These are phyloP conservation scores for Leccinum pachyderme DNA, from an alignment of 1,284 basidiomycete genomes.

Conservation along the genomic window DNA sequence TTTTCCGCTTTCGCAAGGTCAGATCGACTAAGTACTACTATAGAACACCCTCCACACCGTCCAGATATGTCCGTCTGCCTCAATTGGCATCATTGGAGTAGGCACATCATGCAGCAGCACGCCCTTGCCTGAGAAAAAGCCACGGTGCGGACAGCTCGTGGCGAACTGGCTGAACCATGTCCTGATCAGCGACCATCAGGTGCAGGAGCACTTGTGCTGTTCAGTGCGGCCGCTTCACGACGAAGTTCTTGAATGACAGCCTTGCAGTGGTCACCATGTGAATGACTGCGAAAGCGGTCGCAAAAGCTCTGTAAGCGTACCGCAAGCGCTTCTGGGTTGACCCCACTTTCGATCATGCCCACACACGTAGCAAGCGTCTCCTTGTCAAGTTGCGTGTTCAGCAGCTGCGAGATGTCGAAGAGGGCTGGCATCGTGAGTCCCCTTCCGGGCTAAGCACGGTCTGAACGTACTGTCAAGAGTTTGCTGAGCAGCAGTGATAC, in stretches of 20 bases:
- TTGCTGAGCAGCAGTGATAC: constrained; percentile 71
- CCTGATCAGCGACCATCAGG: constrained; percentile 19
- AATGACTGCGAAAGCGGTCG: background rate
- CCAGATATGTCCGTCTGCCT: constrained; percentile 22
- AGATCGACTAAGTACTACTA: constrained; percentile 9
- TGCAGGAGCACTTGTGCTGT: constrained; percentile 18
- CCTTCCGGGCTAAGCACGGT: background rate
- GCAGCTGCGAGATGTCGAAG: constrained; percentile 77
- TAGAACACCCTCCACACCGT: constrained; percentile 17
- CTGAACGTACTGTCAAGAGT: constrained; percentile 70
- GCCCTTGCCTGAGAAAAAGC: constrained; percentile 6
- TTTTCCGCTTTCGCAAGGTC: constrained; percentile 3
- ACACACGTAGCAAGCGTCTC: constrained; percentile 82
- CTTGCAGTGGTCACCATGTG: constrained; percentile 36
- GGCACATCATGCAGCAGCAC: constrained; percentile 2
- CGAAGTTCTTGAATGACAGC: constrained; percentile 75
- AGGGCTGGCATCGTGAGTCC: constrained; percentile 50
- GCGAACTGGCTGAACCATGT: background rate
- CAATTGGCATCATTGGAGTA: constrained; percentile 12
- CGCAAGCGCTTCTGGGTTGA: constrained; percentile 83
- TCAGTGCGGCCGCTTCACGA: constrained; percentile 52
- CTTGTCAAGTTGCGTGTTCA: constrained; percentile 80
- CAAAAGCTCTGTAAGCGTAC: constrained; percentile 45
- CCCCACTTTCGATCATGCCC: constrained; percentile 81
- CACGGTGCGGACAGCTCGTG: background rate